Evolutionary conservation across 2,329 filamentous ascomycete genomes (phyloP), one percentile per base, ranked within the genome.

Genomic region (Fusarium sp.): DNA sequence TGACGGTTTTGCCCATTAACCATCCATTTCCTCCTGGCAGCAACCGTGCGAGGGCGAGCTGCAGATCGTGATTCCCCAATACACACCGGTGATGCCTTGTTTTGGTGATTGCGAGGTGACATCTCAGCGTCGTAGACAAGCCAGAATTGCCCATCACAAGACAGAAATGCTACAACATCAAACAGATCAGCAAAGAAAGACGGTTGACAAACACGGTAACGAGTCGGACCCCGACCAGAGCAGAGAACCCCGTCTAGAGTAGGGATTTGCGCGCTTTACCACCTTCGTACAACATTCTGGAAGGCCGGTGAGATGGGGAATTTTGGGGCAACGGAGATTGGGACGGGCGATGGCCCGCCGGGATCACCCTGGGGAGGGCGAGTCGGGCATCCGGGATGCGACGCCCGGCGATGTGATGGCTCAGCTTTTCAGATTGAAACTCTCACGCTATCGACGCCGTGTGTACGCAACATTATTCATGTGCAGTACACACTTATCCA

Each of bases 241-340:
- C 33, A 52, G 56, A 54, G 35, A 37, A 25, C 35, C 47, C 25
- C 59, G 22, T 27, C 25, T 17, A 60, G 27, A 69, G 60, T 54
- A 52, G 43, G 59, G 38, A 37, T 58, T 67, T 35, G 40, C 47
- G 22, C 43, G 50, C 67, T 33, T 71, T 69, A 43, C 71, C 60
- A 45, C 43, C 45, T 69, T 59, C 40, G 58, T 69, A 38, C 32
- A 54, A 52, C 66, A 59, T 77, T 78, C 74, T 78, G 62, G 72
- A 78, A 78, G 66, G 40, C 58, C 61, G 66, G 64, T 66, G 54
- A 66, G 67, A 74, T 74, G 63, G 67, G 63, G 33, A 54, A 32
- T 43, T 58, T 70, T 76, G 64, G 60, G 47, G 27, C 35, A 35
- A 66, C 65, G 64, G 71, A 78, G 74, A 78, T 75, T 76, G 72